These are phyloP conservation scores for Fusarium miscanthi DNA, from an alignment of 2,329 filamentous ascomycete species.

Conservation along the genomic window DNA sequence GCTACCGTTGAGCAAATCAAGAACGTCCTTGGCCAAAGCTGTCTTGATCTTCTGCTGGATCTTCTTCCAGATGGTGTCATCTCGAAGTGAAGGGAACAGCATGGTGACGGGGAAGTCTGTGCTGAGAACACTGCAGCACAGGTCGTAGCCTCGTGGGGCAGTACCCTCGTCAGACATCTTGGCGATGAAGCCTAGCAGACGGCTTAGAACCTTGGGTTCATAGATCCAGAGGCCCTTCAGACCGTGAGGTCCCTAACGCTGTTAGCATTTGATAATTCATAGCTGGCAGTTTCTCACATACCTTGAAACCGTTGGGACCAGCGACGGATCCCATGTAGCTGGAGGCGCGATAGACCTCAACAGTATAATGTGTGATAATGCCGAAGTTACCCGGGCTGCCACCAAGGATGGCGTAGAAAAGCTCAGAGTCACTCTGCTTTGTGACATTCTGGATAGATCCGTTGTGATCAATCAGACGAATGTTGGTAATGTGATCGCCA, in stretches of 20 bases:
- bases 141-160: constrained; percentile 59
- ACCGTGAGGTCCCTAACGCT: constrained; percentile 20
- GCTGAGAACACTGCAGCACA: constrained; percentile 60
- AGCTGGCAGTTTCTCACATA: not conserved
- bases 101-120: constrained; percentile 52
- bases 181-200: constrained; percentile 53
- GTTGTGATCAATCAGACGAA: constrained; percentile 59
- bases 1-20: constrained; percentile 49
- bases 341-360: constrained; percentile 52
- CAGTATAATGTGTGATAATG: constrained; percentile 64
- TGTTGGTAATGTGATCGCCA: constrained; percentile 63
- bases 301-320: constrained; percentile 27
- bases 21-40: constrained; percentile 52
- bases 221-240: constrained; percentile 58
- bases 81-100: constrained; percentile 51
- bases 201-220: constrained; percentile 50
- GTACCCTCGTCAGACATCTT: constrained; percentile 57
- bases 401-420: constrained; percentile 69
- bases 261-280: not conserved
- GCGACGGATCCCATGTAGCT: constrained; percentile 51
- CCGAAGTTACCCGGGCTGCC: constrained; percentile 69
- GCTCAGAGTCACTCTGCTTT: constrained; percentile 61
- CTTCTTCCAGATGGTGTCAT: constrained; percentile 35
- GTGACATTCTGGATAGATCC: constrained; percentile 60
- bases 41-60: constrained; percentile 51